Base-by-base conservation (phyloP, 495 filamentous ascomycete genomes). In the Neurospora sp. region DNA sequence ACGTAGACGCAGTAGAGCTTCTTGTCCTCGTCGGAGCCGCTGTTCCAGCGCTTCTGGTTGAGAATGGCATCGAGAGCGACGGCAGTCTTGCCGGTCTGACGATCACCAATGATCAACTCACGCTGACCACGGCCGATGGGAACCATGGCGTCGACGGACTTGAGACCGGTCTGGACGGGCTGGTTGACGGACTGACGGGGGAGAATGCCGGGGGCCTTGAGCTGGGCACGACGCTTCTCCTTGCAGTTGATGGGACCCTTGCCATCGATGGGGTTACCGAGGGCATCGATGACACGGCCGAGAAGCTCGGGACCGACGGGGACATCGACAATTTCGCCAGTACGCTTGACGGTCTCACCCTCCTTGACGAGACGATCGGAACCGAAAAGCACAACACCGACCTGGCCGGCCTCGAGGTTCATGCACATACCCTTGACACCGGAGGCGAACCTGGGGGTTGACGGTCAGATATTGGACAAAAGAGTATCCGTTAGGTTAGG, bases 351-450 rank as follows among this genome's bases (percentile, higher is more conserved):
- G 75, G 93, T 96, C 88, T 99, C 96, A 79, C 96, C 96, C 86
- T 99, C 96, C 89, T 94, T 97, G 88, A 99, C 96, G 80, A 97
- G 90, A 93, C 96, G 94, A 88, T 99, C 96, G 81, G 96, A 98
- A 89, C 96, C 96, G 88, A 99, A 99, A 78, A 99, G 91, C 89
- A 99, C 96, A 78, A 99, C 96, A 97, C 96, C 96, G 85, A 99
- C 96, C 87, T 98, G 96, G 84, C 96, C 96, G 84, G 96, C 96
- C 87, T 99, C 96, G 83, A 99, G 89, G 91, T 99, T 99, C 94
- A 99, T 97, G 92, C 96, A 98, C 96, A 99, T 99, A 84, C 96
- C 96, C 90, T 98, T 98, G 82, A 99, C 96, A 84, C 96, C 96
- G 77, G 96, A 99, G 79, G 96, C 94, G 88, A 99, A 99, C 89